Percentiles rank a stretch among this genome's conserved stretches.
Evolutionary conservation across 2,329 filamentous ascomycete genomes (phyloP).

Genomic region (Phialocephala subalpina): DNA sequence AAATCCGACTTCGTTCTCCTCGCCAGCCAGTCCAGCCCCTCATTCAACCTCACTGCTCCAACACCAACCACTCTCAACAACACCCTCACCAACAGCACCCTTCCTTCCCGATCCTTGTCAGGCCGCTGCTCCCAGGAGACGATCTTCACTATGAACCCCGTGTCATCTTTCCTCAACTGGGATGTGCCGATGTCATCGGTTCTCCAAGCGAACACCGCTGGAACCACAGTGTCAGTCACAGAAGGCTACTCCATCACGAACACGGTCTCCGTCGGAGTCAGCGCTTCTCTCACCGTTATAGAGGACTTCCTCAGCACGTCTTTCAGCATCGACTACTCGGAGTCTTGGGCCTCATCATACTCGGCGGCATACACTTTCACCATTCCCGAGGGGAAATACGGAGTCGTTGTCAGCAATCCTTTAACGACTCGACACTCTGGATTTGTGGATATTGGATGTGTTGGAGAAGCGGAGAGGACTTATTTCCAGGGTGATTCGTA

Average conservation of each 20-base stretch:
- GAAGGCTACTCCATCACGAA: conserved; percentile 48
- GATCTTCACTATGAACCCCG: conserved; percentile 37
- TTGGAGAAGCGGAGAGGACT: conserved; percentile 40
- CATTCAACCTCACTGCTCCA: conserved; percentile 15
- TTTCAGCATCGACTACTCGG: conserved; percentile 40
- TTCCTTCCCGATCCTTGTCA: background rate
- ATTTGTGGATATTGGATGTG: conserved; percentile 46
- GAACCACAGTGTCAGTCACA: conserved; percentile 42
- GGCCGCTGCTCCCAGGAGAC: conserved; percentile 30
- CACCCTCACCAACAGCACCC: background rate
- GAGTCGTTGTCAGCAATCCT: conserved; percentile 50
- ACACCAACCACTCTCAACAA: conserved; percentile 10
- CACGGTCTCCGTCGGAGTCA: conserved; percentile 39
- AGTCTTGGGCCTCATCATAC: conserved; percentile 46
- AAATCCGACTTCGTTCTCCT: conserved; percentile 36
- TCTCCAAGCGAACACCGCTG: conserved; percentile 42
- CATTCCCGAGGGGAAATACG: conserved; percentile 48
- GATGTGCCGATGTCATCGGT: conserved; percentile 49
- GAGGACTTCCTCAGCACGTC: conserved; percentile 41
- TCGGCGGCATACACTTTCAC: conserved; percentile 43
- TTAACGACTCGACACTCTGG: conserved; percentile 46
- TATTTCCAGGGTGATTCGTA: conserved; percentile 48
- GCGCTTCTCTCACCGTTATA: conserved; percentile 35
- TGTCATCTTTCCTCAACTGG: conserved; percentile 48
- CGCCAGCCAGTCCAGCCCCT: conserved; percentile 21